These are phyloP conservation scores for Phaeotremella fagi DNA, from an alignment of 768 basidiomycete genomes.

Conservation along the genomic window DNA sequence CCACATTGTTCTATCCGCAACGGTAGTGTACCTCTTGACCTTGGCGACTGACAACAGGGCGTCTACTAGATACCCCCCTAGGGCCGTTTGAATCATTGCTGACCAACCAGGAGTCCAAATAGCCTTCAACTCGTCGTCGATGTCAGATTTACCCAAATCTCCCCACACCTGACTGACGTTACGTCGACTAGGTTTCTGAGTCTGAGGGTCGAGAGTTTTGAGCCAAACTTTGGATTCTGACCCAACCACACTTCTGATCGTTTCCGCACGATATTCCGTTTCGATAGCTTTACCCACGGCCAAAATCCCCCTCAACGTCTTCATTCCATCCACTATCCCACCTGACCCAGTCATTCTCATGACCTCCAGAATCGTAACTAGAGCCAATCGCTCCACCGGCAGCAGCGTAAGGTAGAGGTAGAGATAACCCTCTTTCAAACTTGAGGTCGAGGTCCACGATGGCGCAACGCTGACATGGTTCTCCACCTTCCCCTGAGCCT, in stretches of 20 bases:
- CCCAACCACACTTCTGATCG: conserved; percentile 53
- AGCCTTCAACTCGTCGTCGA: conserved; percentile 15
- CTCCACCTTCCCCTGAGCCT: conserved; percentile 7
- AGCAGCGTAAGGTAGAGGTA: conserved; percentile 72
- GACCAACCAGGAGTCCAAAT: conserved; percentile 64
- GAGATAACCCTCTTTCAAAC: conserved; percentile 48
- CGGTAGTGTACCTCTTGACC: conserved; percentile 59
- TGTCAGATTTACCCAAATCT: conserved; percentile 22
- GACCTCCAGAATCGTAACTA: conserved; percentile 82
- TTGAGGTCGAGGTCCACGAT: conserved; percentile 5
- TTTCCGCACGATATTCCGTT: conserved; percentile 80
- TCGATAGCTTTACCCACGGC: conserved; percentile 79
- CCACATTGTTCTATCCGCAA: conserved; percentile 32
- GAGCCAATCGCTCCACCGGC: conserved; percentile 69
- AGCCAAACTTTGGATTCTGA: conserved; percentile 37
- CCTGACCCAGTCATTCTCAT: conserved; percentile 70
- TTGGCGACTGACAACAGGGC: conserved; percentile 77
- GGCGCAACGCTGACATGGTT: conserved; percentile 16
- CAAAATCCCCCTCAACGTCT: conserved; percentile 75
- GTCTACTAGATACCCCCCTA: conserved; percentile 79
- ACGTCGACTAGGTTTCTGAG: conserved; percentile 28
- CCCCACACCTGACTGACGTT: conserved; percentile 27
- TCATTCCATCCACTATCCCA: conserved; percentile 79
- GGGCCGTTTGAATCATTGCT: conserved; percentile 64
- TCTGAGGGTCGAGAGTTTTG: conserved; percentile 30